Evolutionary conservation across 768 basidiomycete genomes (phyloP).

Genomic region (Tulasnella sp.): DNA sequence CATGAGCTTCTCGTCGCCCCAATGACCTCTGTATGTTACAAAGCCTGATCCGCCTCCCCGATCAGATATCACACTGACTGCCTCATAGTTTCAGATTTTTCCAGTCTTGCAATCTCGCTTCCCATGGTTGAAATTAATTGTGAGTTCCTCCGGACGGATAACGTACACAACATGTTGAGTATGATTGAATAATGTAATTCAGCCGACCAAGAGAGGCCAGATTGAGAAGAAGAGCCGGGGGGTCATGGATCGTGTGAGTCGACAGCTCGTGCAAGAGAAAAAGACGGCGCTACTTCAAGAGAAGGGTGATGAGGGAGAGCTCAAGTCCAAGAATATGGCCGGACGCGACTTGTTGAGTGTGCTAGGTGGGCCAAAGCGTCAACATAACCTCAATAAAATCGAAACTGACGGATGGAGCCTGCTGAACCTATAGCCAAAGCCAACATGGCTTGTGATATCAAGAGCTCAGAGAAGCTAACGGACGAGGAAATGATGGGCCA

Average conservation of each 20-base stretch:
- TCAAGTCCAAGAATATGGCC: neutral
- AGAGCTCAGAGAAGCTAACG: constrained; percentile 41
- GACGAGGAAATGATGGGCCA: constrained; percentile 52
- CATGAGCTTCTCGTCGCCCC: constrained; percentile 20
- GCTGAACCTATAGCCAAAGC: constrained; percentile 34
- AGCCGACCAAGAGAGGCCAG: neutral
- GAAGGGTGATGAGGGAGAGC: neutral
- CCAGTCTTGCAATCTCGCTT: neutral
- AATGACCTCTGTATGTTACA: neutral
- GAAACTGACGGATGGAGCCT: too few relatives aligned
- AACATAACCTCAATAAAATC: too few relatives aligned
- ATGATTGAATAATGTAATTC: too few relatives aligned
- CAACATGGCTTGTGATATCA: constrained; percentile 51
- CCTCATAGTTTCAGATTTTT: neutral
- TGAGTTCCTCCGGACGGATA: neutral
- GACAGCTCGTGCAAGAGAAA: neutral
- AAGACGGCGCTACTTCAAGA: neutral
- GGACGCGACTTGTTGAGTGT: constrained; percentile 4
- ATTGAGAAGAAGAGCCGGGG: neutral
- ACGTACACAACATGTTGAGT: too few relatives aligned
- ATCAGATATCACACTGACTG: neutral
- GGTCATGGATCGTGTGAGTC: constrained; percentile 1
- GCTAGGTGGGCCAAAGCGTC: neutral
- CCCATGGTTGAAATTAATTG: neutral
- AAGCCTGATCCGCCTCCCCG: neutral